Percentiles rank a stretch among this genome's conserved stretches.
Conservation (phyloP, 805 yeast genomes). For the Kluyveromyces starmeri region DNA sequence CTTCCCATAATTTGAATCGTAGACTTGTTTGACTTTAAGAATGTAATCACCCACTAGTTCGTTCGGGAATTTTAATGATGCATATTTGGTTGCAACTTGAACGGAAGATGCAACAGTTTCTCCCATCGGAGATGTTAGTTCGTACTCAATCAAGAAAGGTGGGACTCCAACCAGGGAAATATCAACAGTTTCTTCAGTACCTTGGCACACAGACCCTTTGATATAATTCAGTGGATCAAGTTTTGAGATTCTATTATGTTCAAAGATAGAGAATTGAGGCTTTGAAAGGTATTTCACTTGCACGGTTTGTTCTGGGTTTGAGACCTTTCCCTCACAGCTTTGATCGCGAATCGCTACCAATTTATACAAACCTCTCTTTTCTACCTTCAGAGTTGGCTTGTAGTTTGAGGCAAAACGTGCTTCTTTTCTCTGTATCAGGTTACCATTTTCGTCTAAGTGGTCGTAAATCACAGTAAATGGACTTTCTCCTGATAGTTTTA, state of each 20-base stretch:
- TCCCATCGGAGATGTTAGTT: constrained; percentile 52
- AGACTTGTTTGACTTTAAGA: constrained; percentile 51
- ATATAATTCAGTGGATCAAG: constrained; percentile 20
- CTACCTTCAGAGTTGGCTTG: constrained; percentile 31
- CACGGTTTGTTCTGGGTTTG: constrained; percentile 26
- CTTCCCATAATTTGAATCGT: constrained; percentile 53
- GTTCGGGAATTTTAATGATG: constrained; percentile 37
- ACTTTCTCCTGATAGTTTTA: constrained; percentile 48
- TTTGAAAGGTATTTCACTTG: constrained; percentile 37
- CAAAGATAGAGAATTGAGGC: constrained; percentile 36
- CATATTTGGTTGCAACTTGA: constrained; percentile 45
- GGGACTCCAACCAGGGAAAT: constrained; percentile 46
- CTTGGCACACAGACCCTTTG: constrained; percentile 39
- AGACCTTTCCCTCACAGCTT: constrained; percentile 42
- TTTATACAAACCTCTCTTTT: constrained; percentile 40
- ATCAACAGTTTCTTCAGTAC: constrained; percentile 40
- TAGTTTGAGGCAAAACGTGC: constrained; percentile 18
- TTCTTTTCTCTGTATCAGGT: constrained; percentile 18
- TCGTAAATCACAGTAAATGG: constrained; percentile 38
- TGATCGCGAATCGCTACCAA: constrained; percentile 40
- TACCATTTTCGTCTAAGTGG: constrained; percentile 24
- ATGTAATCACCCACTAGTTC: constrained; percentile 51
- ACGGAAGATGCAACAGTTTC: constrained; percentile 29
- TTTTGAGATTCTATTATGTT: constrained; percentile 23
- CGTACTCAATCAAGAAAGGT: constrained; percentile 65